phyloP scores from a whole-genome alignment of 2,329 filamentous ascomycete species.

The Furcasterigmium sp. region DNA sequence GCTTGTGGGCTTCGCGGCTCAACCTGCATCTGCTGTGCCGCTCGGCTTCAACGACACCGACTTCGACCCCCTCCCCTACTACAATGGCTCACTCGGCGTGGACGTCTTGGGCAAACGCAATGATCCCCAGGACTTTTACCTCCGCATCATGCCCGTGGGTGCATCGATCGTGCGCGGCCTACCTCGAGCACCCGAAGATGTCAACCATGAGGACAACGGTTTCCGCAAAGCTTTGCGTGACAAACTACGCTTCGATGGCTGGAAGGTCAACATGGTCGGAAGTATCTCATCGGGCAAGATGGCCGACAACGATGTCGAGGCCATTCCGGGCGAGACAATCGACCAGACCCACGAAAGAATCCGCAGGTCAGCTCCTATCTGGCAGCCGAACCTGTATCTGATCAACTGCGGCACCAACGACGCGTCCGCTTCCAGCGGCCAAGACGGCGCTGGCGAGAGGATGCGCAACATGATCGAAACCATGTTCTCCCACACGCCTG shows the following conservation, averaged over 20 bases:
- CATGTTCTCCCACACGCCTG: constrained; percentile 22
- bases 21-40: not conserved
- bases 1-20: not conserved
- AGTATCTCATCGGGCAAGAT: constrained; percentile 28
- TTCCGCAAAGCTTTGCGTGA: constrained; percentile 26
- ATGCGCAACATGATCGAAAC: constrained; percentile 26
- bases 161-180: constrained; percentile 28
- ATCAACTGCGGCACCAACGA: constrained; percentile 39
- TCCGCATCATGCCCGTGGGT: constrained; percentile 27
- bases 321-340: constrained; percentile 33
- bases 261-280: constrained; percentile 32
- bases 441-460: constrained; percentile 23
- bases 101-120: not conserved
- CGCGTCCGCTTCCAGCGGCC: constrained; percentile 15
- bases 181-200: constrained; percentile 10
- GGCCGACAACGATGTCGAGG: constrained; percentile 30
- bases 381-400: constrained; percentile 30
- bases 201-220: constrained; percentile 22
- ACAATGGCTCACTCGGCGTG: not conserved
- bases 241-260: constrained; percentile 19
- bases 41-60: not conserved
- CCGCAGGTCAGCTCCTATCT: constrained; percentile 16
- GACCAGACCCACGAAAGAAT: constrained; percentile 27
- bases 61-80: not conserved
- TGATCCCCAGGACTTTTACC: constrained; percentile 1